Evolutionary conservation across 257 asterid species (phyloP).

Genomic region (Solanum bulbocastanum): DNA sequence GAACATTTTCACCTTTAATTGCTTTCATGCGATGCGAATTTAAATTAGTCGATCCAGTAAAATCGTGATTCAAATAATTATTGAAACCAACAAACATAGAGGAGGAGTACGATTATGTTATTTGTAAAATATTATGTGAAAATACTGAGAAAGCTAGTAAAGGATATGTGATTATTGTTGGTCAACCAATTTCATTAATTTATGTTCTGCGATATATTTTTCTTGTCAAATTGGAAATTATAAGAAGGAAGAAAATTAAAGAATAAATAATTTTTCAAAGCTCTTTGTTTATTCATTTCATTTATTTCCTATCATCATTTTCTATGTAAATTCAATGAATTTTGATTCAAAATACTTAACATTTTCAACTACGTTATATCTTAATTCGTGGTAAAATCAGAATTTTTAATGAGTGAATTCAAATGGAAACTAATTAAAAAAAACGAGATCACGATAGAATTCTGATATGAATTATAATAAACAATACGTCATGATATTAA

Average conservation of each 20-base stretch:
- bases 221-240: not conserved
- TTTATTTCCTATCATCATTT: no score
- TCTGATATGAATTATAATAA: no score
- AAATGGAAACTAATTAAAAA: no score
- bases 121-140: not conserved
- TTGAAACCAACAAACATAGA: no score
- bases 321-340: fast-evolving
- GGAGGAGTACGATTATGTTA: no score
- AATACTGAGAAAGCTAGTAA: not conserved
- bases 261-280: not conserved
- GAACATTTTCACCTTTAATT: fast-evolving
- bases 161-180: not conserved
- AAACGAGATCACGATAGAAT: fast-evolving
- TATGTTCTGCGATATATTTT: not conserved
- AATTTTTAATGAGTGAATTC: fast-evolving
- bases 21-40: fast-evolving
- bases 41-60: not conserved
- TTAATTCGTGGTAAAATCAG: fast-evolving
- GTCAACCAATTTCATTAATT: not conserved
- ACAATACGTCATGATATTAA: no score
- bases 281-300: no score
- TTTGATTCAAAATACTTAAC: not conserved
- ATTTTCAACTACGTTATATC: fast-evolving
- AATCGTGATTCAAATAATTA: not conserved
- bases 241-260: not conserved